Conservation (phyloP, 2,329 filamentous ascomycete genomes). For the Ilyonectria mors-panacis region DNA sequence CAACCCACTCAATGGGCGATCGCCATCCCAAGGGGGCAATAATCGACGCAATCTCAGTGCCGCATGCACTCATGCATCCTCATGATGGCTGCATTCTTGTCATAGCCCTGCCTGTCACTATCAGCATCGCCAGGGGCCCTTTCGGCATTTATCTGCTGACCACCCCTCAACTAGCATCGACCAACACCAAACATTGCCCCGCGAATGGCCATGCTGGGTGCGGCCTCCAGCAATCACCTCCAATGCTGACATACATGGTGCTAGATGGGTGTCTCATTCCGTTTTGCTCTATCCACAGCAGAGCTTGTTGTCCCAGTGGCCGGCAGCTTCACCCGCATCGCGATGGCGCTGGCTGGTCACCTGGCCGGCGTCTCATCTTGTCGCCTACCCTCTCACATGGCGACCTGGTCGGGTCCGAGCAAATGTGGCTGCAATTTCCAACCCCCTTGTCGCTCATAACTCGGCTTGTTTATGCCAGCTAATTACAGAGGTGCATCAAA, state of each 20-base stretch:
- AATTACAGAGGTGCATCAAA: background rate
- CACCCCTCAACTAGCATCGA: background rate
- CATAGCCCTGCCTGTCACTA: background rate
- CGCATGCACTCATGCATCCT: background rate
- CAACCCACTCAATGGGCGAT: slow-evolving; percentile 14
- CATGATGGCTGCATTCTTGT: background rate
- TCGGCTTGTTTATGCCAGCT: background rate
- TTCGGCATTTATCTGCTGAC: slow-evolving; percentile 3
- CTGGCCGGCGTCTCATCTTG: slow-evolving; percentile 16
- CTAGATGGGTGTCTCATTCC: background rate
- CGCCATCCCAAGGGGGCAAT: slow-evolving; percentile 15
- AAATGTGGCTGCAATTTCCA: slow-evolving; percentile 20
- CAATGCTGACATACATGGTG: slow-evolving; percentile 6
- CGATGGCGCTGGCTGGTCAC: slow-evolving; percentile 8
- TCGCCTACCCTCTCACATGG: slow-evolving; percentile 8
- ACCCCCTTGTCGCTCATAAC: slow-evolving; percentile 3
- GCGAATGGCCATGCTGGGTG: slow-evolving; percentile 11
- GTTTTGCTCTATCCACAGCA: slow-evolving; percentile 13
- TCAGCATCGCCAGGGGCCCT: background rate
- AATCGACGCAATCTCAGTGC: slow-evolving; percentile 4
- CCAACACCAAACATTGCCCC: background rate
- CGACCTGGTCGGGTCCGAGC: slow-evolving; percentile 2
- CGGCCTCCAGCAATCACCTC: background rate
- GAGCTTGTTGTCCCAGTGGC: slow-evolving; percentile 15
- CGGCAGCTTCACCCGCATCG: slow-evolving; percentile 9